Evolutionary conservation across 2,329 filamentous ascomycete genomes (phyloP).

Genomic region (Aspergillus neoniger): DNA sequence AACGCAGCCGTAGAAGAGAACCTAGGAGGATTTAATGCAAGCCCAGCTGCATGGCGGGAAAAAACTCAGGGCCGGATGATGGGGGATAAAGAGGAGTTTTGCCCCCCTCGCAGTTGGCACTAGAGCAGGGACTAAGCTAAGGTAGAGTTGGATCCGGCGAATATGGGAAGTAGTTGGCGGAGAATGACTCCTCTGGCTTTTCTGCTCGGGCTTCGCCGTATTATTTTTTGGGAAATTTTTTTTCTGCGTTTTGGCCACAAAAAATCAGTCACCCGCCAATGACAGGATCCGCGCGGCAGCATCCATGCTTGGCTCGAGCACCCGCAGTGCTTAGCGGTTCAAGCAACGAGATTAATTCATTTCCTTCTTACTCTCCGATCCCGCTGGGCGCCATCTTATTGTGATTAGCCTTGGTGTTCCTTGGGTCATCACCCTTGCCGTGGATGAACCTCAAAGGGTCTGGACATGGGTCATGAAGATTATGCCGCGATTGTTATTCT

Average conservation of each 20-base stretch:
- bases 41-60: background rate
- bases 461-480: background rate
- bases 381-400: background rate
- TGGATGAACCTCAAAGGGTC: background rate
- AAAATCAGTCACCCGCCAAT: background rate
- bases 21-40: background rate
- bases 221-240: background rate
- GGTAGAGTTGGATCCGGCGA: constrained; percentile 1
- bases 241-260: background rate
- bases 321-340: constrained; percentile 5
- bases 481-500: background rate
- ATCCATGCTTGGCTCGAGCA: background rate
- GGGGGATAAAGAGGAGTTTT: background rate
- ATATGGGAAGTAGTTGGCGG: background rate
- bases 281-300: constrained; percentile 1
- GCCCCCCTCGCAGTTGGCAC: background rate
- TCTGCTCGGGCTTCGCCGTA: background rate
- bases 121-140: background rate
- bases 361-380: background rate
- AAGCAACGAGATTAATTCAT: background rate
- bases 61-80: background rate
- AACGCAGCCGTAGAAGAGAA: background rate
- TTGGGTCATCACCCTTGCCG: background rate
- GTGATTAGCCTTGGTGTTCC: background rate
- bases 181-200: background rate